These are phyloP conservation scores for Monilinia aucupariae DNA, from an alignment of 2,329 filamentous ascomycete genomes.

Conservation along the genomic window DNA sequence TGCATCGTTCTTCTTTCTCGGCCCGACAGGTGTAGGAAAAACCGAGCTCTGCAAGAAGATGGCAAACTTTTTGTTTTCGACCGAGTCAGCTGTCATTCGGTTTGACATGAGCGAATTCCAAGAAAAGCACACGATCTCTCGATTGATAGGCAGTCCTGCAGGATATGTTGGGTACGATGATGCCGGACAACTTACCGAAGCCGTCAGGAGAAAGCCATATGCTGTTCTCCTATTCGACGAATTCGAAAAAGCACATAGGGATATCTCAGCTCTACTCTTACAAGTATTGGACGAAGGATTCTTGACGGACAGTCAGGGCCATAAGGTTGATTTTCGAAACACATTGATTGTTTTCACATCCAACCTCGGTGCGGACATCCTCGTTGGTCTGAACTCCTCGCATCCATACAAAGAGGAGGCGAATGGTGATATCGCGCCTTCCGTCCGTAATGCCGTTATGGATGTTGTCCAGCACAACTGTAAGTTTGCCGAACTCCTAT, in stretches of 20 bases:
- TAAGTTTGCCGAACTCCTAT: slow-evolving; percentile 28
- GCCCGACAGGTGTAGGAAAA: slow-evolving; percentile 93
- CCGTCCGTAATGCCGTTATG: slow-evolving; percentile 76
- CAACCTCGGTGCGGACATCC: slow-evolving; percentile 87
- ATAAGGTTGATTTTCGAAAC: slow-evolving; percentile 95
- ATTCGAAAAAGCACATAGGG: slow-evolving; percentile 94
- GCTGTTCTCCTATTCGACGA: slow-evolving; percentile 94
- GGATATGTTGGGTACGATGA: slow-evolving; percentile 97
- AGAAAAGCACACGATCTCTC: slow-evolving; percentile 91
- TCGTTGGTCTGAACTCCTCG: slow-evolving; percentile 67
- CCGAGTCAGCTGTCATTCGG: slow-evolving; percentile 80
- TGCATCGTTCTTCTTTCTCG: slow-evolving; percentile 96
- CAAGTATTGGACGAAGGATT: slow-evolving; percentile 96
- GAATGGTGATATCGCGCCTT: slow-evolving; percentile 64
- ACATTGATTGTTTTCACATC: slow-evolving; percentile 95
- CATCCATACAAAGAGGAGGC: slow-evolving; percentile 58
- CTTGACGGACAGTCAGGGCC: slow-evolving; percentile 89
- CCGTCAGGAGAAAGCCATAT: slow-evolving; percentile 89
- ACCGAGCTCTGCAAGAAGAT: slow-evolving; percentile 97
- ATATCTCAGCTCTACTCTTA: slow-evolving; percentile 85
- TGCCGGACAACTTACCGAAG: slow-evolving; percentile 91
- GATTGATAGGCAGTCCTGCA: slow-evolving; percentile 86
- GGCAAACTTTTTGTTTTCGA: slow-evolving; percentile 87
- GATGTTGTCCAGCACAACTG: slow-evolving; percentile 67
- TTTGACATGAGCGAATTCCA: slow-evolving; percentile 99